Evolutionary conservation across 257 asterid genomes (phyloP), one percentile per base, ranked within the genome.

Genomic region (Thymus quinquecostatus): DNA sequence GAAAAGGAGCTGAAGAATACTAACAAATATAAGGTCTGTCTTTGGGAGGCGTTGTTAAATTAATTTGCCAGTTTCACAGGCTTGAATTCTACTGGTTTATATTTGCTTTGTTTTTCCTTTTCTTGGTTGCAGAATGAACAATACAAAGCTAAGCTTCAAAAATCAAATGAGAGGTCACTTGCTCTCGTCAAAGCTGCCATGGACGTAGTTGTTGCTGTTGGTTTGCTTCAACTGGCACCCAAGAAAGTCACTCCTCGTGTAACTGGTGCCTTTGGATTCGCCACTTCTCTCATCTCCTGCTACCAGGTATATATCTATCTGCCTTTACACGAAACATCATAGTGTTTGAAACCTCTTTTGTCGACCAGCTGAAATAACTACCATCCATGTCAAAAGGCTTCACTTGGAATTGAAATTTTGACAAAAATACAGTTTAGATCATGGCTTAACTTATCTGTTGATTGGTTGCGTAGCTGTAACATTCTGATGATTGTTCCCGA

Each of bases 201-300:
- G 82, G 99, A 95, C 70, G 64, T 88, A 53, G 96, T 88, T 27
- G 98, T 95, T 80, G 98, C 99, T 5, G 89, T 86, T 74, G 98
- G 99, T 56, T 80, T 95, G 84, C 99, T 95, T 79, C 98, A 94
- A 77, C 71, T 94, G 74, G 84, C 96, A 41, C 99, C 99, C 70
- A 91, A 88, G 89, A 91, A 91, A 80, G 88, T 94, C 72, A 92
- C 89, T 61, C 96, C 99, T 27, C 98, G 99, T 63, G 97, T 95
- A 53, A 92, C 97, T 2, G 99, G 99, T 73, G 98, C 89, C 54
- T 80, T 85, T 70, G 99, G 99, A 62, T 89, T 95, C 56, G 80
- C 75, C 29, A 89, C 76, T 93, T 95, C 98, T 73, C 87, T 95
- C 83, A 89, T 95, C 81, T 92, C 99, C 74, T 95, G 99, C 82